These are phyloP conservation scores for Protomyces gravidus DNA, from an alignment of 1,139 yeast species.

Conservation along the genomic window DNA sequence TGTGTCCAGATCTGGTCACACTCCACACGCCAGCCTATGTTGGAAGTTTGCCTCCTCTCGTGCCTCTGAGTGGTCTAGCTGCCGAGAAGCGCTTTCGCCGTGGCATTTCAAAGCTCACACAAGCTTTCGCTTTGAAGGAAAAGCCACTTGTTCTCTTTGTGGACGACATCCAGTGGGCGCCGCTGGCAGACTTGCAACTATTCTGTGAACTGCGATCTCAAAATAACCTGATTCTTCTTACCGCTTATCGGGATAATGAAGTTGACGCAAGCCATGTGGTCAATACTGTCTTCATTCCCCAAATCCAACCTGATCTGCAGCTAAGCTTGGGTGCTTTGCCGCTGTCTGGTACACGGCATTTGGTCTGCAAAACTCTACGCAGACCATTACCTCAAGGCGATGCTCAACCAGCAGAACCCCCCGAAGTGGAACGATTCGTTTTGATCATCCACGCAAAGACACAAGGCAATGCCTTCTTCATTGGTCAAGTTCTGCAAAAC, in stretches of 20 bases:
- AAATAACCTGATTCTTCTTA: constrained; percentile 10
- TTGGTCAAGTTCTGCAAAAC: constrained; percentile 12
- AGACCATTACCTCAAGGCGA: not conserved
- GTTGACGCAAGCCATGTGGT: constrained; percentile 14
- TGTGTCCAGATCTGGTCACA: constrained; percentile 18
- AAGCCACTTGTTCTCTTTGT: constrained; percentile 20
- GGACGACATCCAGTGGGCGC: constrained; percentile 28
- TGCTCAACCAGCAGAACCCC: not conserved
- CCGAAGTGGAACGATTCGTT: constrained; percentile 7
- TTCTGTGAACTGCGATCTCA: constrained; percentile 13
- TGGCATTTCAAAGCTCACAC: constrained; percentile 5
- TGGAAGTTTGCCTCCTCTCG: constrained; percentile 7
- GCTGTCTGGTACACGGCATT: not conserved
- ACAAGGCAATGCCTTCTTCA: constrained; percentile 20
- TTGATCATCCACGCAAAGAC: constrained; percentile 10
- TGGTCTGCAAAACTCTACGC: constrained; percentile 18
- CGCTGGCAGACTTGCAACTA: constrained; percentile 13
- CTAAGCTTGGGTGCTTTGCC: constrained; percentile 8
- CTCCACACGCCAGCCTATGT: constrained; percentile 8
- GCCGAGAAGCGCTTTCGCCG: constrained; percentile 22
- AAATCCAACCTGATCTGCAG: not conserved
- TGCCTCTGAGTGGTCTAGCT: constrained; percentile 18
- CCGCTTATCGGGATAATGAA: constrained; percentile 27
- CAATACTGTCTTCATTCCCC: constrained; percentile 12
- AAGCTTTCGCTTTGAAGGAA: constrained; percentile 8